Percentiles rank a stretch among this genome's conserved stretches.
Conservation (phyloP, 2,329 filamentous ascomycete genomes). For the Cordyceps cateniannulata region DNA sequence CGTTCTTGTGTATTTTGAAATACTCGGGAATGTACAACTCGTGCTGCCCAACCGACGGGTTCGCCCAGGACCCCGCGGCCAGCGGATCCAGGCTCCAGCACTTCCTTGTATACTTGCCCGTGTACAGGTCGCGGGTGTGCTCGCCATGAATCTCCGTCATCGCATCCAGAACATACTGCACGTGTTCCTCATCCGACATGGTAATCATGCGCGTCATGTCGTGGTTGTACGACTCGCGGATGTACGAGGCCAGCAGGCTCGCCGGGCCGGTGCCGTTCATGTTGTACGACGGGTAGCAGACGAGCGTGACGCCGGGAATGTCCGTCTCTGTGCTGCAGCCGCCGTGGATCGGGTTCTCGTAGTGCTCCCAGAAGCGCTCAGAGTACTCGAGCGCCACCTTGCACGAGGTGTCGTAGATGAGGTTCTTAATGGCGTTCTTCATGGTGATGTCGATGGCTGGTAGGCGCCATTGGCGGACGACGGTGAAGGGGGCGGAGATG, state of each 20-base stretch:
- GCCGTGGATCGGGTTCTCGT: conserved; percentile 51
- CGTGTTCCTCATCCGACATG: conserved; percentile 52
- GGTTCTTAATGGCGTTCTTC: conserved; percentile 38
- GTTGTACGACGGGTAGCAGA: conserved; percentile 63
- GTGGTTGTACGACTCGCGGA: conserved; percentile 34
- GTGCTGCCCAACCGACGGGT: conserved; percentile 57
- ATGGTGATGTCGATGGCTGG: conserved; percentile 38
- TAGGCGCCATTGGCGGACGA: conserved; percentile 56
- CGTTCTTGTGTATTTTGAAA: conserved; percentile 58
- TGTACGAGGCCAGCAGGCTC: conserved; percentile 55
- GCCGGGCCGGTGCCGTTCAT: conserved; percentile 58
- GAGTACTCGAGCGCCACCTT: conserved; percentile 62
- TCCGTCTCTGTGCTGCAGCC: conserved; percentile 52
- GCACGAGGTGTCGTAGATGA: conserved; percentile 41
- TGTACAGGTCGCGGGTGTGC: conserved; percentile 54
- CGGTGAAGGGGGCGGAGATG: conserved; percentile 58
- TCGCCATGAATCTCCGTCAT: conserved; percentile 63
- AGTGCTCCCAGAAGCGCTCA: conserved; percentile 54
- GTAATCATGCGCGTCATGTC: conserved; percentile 31
- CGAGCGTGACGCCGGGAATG: conserved; percentile 52
- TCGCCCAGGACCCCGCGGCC: conserved; percentile 56
- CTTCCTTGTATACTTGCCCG: conserved; percentile 56
- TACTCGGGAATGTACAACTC: conserved; percentile 66
- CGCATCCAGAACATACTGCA: conserved; percentile 55
- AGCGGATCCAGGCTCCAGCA: conserved; percentile 61